Percentiles rank a stretch among this genome's conserved stretches.
Evolutionary conservation across 192 early-diverging fungal species (phyloP).

Genomic region (Radiomyces spectabilis): DNA sequence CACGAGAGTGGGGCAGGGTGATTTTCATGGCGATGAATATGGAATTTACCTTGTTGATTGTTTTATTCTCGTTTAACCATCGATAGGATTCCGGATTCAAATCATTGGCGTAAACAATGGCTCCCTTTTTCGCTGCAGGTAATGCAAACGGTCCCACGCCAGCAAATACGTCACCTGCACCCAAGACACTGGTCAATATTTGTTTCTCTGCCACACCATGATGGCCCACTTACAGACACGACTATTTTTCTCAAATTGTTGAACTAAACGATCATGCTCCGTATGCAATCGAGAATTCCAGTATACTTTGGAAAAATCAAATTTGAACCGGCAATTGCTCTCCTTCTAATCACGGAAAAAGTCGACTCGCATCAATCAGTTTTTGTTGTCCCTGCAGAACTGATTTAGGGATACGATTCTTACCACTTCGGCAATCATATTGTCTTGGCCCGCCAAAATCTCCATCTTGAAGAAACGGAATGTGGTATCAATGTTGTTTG

Average conservation of each 20-base stretch:
- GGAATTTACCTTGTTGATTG: slow-evolving; percentile 73
- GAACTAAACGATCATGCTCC: slow-evolving; percentile 91
- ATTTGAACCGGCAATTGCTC: slow-evolving; percentile 81
- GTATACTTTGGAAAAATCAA: slow-evolving; percentile 97
- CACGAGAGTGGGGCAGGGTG: too few relatives aligned
- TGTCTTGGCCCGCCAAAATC: slow-evolving; percentile 79
- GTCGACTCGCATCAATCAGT: neutral
- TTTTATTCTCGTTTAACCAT: slow-evolving; percentile 76
- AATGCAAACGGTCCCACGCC: slow-evolving; percentile 98
- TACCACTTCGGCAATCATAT: slow-evolving; percentile 85
- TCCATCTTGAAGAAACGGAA: slow-evolving; percentile 98
- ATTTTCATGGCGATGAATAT: too few relatives aligned
- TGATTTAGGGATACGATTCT: too few relatives aligned
- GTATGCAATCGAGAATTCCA: slow-evolving; percentile 97
- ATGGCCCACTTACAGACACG: slow-evolving; percentile 54
- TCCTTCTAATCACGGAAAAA: slow-evolving; percentile 59
- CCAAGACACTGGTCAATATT: too few relatives aligned
- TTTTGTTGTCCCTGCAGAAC: too few relatives aligned
- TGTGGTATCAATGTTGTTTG: slow-evolving; percentile 87
- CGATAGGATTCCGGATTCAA: slow-evolving; percentile 87
- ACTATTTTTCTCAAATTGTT: slow-evolving; percentile 58
- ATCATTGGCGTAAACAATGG: slow-evolving; percentile 94
- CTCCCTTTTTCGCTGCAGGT: slow-evolving; percentile 79
- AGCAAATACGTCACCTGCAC: slow-evolving; percentile 85
- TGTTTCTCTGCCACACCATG: too few relatives aligned